Evolutionary conservation across 768 basidiomycete genomes (phyloP), one percentile per base, ranked within the genome.

Genomic region (Termitomyces sp.): DNA sequence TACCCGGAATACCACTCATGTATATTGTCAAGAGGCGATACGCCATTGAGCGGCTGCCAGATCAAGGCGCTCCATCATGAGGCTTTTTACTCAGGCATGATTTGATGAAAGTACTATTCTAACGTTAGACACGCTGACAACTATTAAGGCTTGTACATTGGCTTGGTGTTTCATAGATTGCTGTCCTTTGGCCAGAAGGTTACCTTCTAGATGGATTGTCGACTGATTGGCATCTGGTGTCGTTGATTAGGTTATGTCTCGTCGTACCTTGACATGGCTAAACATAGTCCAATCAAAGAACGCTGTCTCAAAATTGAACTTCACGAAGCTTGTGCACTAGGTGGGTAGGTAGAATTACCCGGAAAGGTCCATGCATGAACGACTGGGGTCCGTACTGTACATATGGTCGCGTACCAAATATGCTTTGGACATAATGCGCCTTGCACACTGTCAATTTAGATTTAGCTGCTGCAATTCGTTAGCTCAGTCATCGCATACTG

Each of bases 1-100:
- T 94, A 39, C 92, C 92, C 34, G 92, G 94, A 58, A 89, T 97
- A 46, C 94, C 95, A 31, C 78, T 99, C 60, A 98, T 98, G 96
- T 98, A 98, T 70, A 97, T 99, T 63, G 92, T 93, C 62, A 86
- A 85, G 69, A 79, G 90, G 68, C 81, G 88, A 67, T 99, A 98
- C 68, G 93, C 95, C 33, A 94, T 98, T 57, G 97, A 98, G 72
- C 79, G 95, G 51, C 73, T 98, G 52, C 97, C 97, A 42, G 97
- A 98, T 71, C 91, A 94, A 72, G 93, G 92, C 34, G 90, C 90
- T 18, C 89, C 91, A n/a, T 72, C 78, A 58, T 86, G 67, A 70
- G 51, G 37, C 22, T 13, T 42, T 16, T n/a, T n/a, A n/a, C 20
- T 18, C 9, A 28, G 33, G n/a, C 26, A 39, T 52, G 44, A 2